Base-by-base conservation (phyloP, 371 early-diverging fungal genomes). In the Conidiobolus incongruus region DNA sequence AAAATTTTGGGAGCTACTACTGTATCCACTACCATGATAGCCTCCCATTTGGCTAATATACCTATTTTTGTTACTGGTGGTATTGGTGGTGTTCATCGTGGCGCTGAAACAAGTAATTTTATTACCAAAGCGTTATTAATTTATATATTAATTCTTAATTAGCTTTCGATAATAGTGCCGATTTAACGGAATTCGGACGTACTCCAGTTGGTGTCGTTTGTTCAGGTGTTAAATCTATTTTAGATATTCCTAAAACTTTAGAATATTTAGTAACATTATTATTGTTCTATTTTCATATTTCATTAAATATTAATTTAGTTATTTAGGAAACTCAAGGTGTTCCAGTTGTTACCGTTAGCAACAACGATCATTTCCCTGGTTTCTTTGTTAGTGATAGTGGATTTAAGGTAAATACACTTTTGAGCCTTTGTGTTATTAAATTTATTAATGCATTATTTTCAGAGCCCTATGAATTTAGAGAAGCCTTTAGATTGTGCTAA, bases 271-370 rank as follows among this genome's bases (percentile, higher is more conserved):
- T n/a, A n/a, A n/a, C n/a, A n/a, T n/a, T n/a, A n/a, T n/a, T n/a
- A n/a, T n/a, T n/a, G n/a, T n/a, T n/a, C n/a, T n/a, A n/a, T n/a
- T n/a, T n/a, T n/a, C n/a, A n/a, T n/a, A n/a, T n/a, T n/a, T n/a
- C n/a, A n/a, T n/a, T n/a, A n/a, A n/a, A n/a, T n/a, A n/a, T n/a
- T n/a, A n/a, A 56, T n/a, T n/a, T n/a, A n/a, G n/a, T n/a, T n/a
- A n/a, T n/a, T n/a, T n/a, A n/a, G n/a, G 94, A 94, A 58, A 92
- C 95, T 0, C 81, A 81, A 53, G 95, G 95, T 19, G 93, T 92
- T 0, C 72, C 91, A 0, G 93, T 92, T 0, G 63, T 77, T 1
- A 79, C 90, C 0, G 63, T 68, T 46, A 81, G 81, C 7, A 56
- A 37, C 5, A 35, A 59, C 3, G 52, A 52, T 0, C 68, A 70